A percentile compares a stretch with the other conserved stretches of the same genome.
These are phyloP conservation scores for Hamigera avellanea DNA, from an alignment of 495 filamentous ascomycete genomes.

Conservation along the genomic window DNA sequence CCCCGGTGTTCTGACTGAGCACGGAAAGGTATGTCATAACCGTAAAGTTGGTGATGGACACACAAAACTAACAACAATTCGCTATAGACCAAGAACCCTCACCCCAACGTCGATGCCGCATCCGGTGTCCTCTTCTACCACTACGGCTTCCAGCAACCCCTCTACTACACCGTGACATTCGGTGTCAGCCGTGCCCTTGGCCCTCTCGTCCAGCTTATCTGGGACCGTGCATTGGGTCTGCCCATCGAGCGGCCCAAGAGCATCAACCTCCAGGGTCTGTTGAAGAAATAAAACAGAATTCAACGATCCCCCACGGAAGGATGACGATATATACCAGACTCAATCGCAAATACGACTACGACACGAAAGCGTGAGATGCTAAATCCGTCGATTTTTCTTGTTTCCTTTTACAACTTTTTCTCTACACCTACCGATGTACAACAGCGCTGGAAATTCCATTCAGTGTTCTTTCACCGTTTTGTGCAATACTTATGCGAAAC, in stretches of 20 bases:
- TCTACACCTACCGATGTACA: too few relatives aligned
- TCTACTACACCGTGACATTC: slow-evolving; percentile 97
- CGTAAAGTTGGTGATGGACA: background rate
- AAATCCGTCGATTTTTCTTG: too few relatives aligned
- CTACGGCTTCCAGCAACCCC: slow-evolving; percentile 90
- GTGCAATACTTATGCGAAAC: too few relatives aligned
- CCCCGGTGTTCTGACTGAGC: slow-evolving; percentile 76
- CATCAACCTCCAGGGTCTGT: slow-evolving; percentile 75
- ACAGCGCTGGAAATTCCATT: too few relatives aligned
- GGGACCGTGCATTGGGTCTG: slow-evolving; percentile 87
- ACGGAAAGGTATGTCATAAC: slow-evolving; percentile 69
- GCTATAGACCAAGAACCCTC: slow-evolving; percentile 89
- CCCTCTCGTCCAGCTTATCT: slow-evolving; percentile 86
- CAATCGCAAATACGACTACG: too few relatives aligned
- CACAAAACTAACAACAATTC: slow-evolving; percentile 9
- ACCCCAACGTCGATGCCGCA: slow-evolving; percentile 86
- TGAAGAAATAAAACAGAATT: slow-evolving; percentile 52
- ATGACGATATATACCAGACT: too few relatives aligned
- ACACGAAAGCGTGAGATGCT: too few relatives aligned
- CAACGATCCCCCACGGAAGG: too few relatives aligned
- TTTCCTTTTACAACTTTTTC: too few relatives aligned
- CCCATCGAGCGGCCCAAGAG: slow-evolving; percentile 99
- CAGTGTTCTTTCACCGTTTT: too few relatives aligned
- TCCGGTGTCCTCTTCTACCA: slow-evolving; percentile 94
- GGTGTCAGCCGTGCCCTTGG: slow-evolving; percentile 87